Base-by-base conservation (phyloP, 169 alveolate species). In the Eimeria nieschulzi region DNA sequence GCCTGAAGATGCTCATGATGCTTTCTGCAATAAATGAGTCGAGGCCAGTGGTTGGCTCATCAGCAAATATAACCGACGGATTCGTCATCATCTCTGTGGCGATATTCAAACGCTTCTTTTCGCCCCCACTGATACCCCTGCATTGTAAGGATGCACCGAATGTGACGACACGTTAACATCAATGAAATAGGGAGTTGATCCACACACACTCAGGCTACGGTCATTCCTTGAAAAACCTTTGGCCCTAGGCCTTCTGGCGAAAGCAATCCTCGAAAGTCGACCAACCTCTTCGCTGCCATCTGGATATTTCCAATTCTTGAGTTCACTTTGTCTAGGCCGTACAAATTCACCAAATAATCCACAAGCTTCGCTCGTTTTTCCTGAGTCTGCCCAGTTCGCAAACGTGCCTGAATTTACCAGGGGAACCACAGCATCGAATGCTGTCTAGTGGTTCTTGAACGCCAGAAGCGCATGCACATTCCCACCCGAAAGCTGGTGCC, bases 91-190 rank as follows among this genome's bases (percentile, higher is more conserved):
- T 76, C 80, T 94, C 98, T 53, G 96, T 92, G 15, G 97, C 98
- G 63, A 95, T 90, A 33, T 94, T 93, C 72, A 94, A 86, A 72
- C 97, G 95, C 86, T 96, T 95, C 91, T 95, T 95, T 90, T 96
- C 97, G 21, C 98, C 98, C 33, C 98, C 97, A n/a, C 97, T 95
- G 70, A 96, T 88, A 21, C 98, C 98, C 92, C 96, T 95, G 71
- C 53, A 66, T 6, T 55, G 46, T 33, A 33, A 33, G 46, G 46
- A 33, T 33, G 46, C 46, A 33, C 46, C 46, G 3, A 33, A 33
- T 33, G 46, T 33, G 46, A 33, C 46, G 46, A 33, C 46, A 33
- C 46, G 3, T 33, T 33, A 33, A 33, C 46, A 33, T 0, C 46
- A 33, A 33, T 3, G 46, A 33, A 33, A 0, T 33, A 33, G 46